Evolutionary conservation across 306 rosid species (phyloP).

Genomic region (Vicia villosa): DNA sequence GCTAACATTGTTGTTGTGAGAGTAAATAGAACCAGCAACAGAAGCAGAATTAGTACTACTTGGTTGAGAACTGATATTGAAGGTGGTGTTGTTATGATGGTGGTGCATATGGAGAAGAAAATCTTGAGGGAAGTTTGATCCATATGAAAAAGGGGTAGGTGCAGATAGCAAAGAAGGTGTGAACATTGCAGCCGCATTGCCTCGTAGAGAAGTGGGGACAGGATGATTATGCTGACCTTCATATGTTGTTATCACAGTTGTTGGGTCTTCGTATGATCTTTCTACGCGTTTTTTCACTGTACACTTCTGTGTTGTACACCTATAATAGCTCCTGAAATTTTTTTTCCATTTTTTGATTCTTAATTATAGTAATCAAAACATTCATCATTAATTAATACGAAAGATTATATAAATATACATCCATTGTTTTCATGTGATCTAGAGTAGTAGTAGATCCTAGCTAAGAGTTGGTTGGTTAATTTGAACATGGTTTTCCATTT

Average conservation of each 20-base stretch:
- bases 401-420: background rate
- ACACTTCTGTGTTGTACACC: conserved; percentile 88
- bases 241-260: conserved; percentile 78
- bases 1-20: conserved; percentile 25
- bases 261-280: conserved; percentile 74
- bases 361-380: background rate
- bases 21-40: conserved; percentile 21
- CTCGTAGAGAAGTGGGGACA: conserved; percentile 71
- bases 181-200: conserved; percentile 65
- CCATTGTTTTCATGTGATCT: conserved; percentile 1
- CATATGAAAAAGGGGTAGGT: conserved; percentile 33
- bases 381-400: background rate
- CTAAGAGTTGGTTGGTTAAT: background rate
- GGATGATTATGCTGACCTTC: conserved; percentile 94
- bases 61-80: background rate
- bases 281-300: conserved; percentile 85
- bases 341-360: background rate
- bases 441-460: background rate
- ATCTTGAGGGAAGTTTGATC: conserved; percentile 51
- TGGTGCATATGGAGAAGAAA: conserved; percentile 37
- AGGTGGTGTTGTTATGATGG: background rate
- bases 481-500: background rate
- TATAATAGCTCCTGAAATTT: conserved; percentile 69
- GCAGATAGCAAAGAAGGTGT: conserved; percentile 53
- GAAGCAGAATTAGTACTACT: no score